Base-by-base conservation (phyloP, 2,329 filamentous ascomycete genomes). In the Lecanosticta acicola region DNA sequence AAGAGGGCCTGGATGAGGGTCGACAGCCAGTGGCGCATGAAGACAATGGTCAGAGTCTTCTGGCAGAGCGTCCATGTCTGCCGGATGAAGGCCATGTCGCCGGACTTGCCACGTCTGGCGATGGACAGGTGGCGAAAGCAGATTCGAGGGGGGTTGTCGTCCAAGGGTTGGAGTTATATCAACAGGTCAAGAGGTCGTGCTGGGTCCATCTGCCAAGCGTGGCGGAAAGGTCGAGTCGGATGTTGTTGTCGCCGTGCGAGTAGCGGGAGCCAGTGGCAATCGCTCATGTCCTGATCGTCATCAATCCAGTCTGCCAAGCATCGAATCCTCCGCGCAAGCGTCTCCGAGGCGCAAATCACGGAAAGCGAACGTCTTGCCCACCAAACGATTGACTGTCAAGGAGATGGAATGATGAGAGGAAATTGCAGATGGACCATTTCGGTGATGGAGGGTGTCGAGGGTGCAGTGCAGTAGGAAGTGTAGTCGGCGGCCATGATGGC, bases 41-140 rank as follows among this genome's bases (percentile, higher is more conserved):
- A 68, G 21, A 76, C 72, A 41, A 80, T 71, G 16, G 73, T 66
- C 35, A 81, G 63, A 43, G 77, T 80, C 68, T 81, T 81, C 60
- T 74, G 67, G 41, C 71, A 74, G 54, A 81, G 68, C 19, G 76
- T 76, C 73, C 72, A 75, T 58, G 74, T 73, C 64, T 81, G 78
- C 34, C 61, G 54, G 16, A 63, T n/a, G 50, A 63, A 62, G 7
- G 24, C 24, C 24, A 29, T 29, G 7, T 29, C 11, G 24, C 24
- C 24, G 11, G 24, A 29, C 7, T 7, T 5, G 24, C 24, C n/a
- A n/a, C n/a, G n/a, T n/a, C n/a, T n/a, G n/a, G n/a, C n/a, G n/a
- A n/a, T n/a, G n/a, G n/a, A n/a, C n/a, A n/a, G 11, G 24, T 29
- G 24, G 24, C 24, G 11, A 11, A 29, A 29, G 24, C 24, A 29